A percentile compares a stretch with the other conserved stretches of the same genome.
These are phyloP conservation scores for Celoporthe dispersa DNA, from an alignment of 2,329 filamentous ascomycete species.

Conservation along the genomic window DNA sequence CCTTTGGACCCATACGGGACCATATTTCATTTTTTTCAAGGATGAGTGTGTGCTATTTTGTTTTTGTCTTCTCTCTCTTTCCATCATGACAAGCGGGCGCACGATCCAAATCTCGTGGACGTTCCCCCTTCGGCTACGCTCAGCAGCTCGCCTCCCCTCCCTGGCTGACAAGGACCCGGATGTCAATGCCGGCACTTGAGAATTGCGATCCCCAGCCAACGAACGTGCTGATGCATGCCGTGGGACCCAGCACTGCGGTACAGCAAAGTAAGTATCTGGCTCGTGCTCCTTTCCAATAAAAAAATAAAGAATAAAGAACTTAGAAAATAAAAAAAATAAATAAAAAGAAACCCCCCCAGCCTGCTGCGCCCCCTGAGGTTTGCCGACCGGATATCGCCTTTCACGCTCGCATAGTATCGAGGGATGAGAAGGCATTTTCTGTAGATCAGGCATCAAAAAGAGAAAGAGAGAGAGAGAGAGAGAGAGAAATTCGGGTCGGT, in stretches of 20 bases:
- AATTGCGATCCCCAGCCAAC: background rate
- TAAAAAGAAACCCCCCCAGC: background rate
- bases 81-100: background rate
- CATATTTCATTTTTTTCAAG: too few relatives aligned
- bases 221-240: background rate
- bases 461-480: too few relatives aligned
- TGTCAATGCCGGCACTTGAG: background rate
- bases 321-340: background rate
- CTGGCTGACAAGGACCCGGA: background rate
- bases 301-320: too few relatives aligned
- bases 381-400: background rate
- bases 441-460: background rate
- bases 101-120: too few relatives aligned
- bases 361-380: background rate
- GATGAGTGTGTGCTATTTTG: too few relatives aligned
- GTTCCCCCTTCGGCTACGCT: too few relatives aligned
- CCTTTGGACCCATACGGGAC: too few relatives aligned
- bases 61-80: too few relatives aligned
- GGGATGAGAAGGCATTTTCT: background rate
- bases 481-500: background rate
- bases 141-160: too few relatives aligned
- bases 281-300: background rate
- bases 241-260: background rate
- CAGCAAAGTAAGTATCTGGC: background rate
- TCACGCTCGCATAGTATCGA: background rate